A percentile compares a stretch with the other conserved stretches of the same genome.
Evolutionary conservation across 768 basidiomycete species (phyloP).

Genomic region (Fomitopsis serialis): DNA sequence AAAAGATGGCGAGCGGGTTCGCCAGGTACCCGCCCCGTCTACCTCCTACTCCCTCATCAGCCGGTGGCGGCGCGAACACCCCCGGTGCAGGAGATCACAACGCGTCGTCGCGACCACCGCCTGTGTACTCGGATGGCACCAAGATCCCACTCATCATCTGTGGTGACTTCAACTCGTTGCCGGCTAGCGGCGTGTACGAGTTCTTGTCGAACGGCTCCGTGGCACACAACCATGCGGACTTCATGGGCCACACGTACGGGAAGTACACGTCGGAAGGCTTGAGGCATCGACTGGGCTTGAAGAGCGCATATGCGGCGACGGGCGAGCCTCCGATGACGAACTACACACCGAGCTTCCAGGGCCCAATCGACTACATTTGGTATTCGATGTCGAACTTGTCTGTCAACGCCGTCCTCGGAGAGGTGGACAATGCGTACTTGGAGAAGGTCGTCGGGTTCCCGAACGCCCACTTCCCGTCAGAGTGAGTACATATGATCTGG

Average conservation of each 20-base stretch:
- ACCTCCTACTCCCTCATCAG: slow-evolving; percentile 33
- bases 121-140: slow-evolving; percentile 72
- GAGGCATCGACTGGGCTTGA: slow-evolving; percentile 71
- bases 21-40: slow-evolving; percentile 72
- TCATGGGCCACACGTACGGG: slow-evolving; percentile 88
- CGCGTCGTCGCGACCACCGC: slow-evolving; percentile 44
- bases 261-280: slow-evolving; percentile 88
- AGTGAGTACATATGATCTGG: slow-evolving; percentile 53
- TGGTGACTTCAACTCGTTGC: slow-evolving; percentile 94
- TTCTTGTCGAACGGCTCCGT: slow-evolving; percentile 72
- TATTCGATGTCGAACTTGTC: slow-evolving; percentile 69
- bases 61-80: slow-evolving; percentile 18
- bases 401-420: slow-evolving; percentile 81
- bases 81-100: slow-evolving; percentile 26
- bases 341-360: slow-evolving; percentile 82
- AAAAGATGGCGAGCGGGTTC: slow-evolving; percentile 83
- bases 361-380: slow-evolving; percentile 92
- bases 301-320: slow-evolving; percentile 72
- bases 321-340: slow-evolving; percentile 79
- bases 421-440: slow-evolving; percentile 80
- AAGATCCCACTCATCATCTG: slow-evolving; percentile 90
- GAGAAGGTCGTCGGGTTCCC: slow-evolving; percentile 95
- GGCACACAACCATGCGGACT: slow-evolving; percentile 79
- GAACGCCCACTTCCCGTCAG: slow-evolving; percentile 93
- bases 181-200: slow-evolving; percentile 86